Base-by-base conservation (phyloP, 805 yeast species). In the Wickerhamiella occidentalis region DNA sequence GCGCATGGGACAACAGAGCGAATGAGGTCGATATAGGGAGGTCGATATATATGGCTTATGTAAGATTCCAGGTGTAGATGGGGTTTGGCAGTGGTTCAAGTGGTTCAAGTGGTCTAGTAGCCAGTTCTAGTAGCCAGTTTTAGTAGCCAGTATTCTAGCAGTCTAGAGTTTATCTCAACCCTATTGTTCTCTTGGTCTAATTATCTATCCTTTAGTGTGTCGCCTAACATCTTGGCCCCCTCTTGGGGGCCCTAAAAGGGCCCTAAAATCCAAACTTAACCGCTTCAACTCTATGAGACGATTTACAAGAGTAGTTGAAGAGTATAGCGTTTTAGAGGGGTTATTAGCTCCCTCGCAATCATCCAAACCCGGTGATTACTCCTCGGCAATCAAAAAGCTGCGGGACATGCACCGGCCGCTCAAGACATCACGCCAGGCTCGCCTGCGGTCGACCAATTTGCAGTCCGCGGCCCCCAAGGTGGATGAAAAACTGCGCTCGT, bases 401-500 rank as follows among this genome's bases (percentile, higher is more conserved):
- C 40, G 40, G 13, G 47, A 45, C 15, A 36, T 21, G 33, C 47
- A 45, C 41, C 47, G 40, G 3, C 38, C 40, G 6, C 33, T 25
- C 18, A 21, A 25, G 41, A 25, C 23, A 4, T 22, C 41, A 4
- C 38, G 41, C 12, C 33, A 13, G 4, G 12, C 33, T 6, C 33
- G 33, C 5, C n/a, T 11, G 13, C 33, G 33, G 33, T 9, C 33
- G 5, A 19, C 40, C 28, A 22, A 33, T 23, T 13, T 29, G 33
- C 33, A 13, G n/a, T 13, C 33, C 8, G 26, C 8, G 33, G 33
- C 30, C 8, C 35, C 47, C 15, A 30, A 37, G 33, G 41, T 47
- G 21, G 45, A 49, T 23, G 47, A 41, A 9, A 53, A 51, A 15
- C 40, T 56, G 22, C 47, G 25, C 3, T 40, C 22, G 12, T 47